Evolutionary conservation across 345 rosid species (phyloP).

Genomic region (Citrus reticulata): DNA sequence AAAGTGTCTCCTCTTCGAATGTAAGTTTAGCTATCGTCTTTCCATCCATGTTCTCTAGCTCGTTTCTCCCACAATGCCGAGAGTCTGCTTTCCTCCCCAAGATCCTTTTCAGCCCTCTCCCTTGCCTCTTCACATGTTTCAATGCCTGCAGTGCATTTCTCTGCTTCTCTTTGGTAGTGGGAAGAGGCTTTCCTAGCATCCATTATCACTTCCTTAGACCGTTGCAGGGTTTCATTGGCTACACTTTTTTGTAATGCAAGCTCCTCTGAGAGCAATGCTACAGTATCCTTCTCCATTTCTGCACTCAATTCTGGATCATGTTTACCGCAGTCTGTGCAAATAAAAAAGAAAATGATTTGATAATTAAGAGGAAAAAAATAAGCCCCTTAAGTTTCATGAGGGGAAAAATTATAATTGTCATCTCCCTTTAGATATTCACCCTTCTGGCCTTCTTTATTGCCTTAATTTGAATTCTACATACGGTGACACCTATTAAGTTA

Average conservation of each 20-base stretch:
- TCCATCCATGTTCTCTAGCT: constrained; percentile 36
- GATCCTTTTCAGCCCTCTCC: constrained; percentile 33
- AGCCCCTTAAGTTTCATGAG: not conserved
- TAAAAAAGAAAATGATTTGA: not conserved
- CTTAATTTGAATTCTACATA: not conserved
- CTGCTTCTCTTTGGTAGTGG: constrained; percentile 41
- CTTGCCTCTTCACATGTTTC: constrained; percentile 41
- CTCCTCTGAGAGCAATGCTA: constrained; percentile 36
- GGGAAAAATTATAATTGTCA: not conserved
- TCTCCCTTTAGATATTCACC: not conserved
- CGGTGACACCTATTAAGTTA: not conserved
- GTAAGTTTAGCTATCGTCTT: not conserved
- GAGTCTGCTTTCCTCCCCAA: constrained; percentile 30
- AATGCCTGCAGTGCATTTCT: constrained; percentile 35
- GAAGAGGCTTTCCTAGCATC: constrained; percentile 16
- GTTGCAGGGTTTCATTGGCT: constrained; percentile 30
- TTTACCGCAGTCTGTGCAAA: constrained; percentile 31
- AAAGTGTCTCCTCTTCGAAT: not conserved
- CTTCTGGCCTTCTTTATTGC: not conserved
- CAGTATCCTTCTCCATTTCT: constrained; percentile 35
- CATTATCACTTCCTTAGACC: constrained; percentile 7
- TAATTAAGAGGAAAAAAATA: not conserved
- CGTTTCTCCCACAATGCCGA: constrained; percentile 39
- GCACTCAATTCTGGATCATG: constrained; percentile 25
- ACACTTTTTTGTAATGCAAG: constrained; percentile 31